phyloP scores from a whole-genome alignment of 1,284 basidiomycete species.

The Cryptococcus deneoformans region DNA sequence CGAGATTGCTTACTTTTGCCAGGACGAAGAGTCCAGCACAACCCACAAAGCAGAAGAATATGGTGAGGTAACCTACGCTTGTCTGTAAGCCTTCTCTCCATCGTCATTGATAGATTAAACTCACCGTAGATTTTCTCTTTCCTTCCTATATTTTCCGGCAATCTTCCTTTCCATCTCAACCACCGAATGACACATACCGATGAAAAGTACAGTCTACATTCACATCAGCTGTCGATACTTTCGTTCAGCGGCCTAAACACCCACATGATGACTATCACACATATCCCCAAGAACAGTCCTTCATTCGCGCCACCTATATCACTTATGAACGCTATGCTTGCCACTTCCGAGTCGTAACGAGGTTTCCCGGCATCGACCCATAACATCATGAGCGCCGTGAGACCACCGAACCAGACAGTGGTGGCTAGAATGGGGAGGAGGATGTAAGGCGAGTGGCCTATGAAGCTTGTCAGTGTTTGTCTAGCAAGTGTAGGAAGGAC shows the following conservation, averaged over 20 bases:
- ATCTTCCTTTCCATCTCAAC: constrained; percentile 51
- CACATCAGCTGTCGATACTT: too few species aligned
- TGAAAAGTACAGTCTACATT: constrained; percentile 18
- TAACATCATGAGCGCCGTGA: constrained; percentile 42
- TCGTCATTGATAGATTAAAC: constrained; percentile 2
- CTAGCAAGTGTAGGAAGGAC: too few species aligned
- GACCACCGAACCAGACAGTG: constrained; percentile 36
- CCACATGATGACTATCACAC: constrained; percentile 16
- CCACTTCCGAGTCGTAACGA: constrained; percentile 42
- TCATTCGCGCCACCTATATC: constrained; percentile 50
- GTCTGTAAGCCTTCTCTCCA: too few species aligned
- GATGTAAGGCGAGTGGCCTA: constrained; percentile 6
- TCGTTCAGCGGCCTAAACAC: background rate
- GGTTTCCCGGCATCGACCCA: constrained; percentile 48
- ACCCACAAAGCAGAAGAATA: constrained; percentile 51
- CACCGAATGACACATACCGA: constrained; percentile 50
- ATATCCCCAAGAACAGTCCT: constrained; percentile 48
- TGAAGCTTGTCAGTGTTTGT: too few species aligned
- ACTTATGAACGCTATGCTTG: constrained; percentile 50
- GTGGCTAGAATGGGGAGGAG: constrained; percentile 37
- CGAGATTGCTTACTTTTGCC: constrained; percentile 33
- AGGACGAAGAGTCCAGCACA: constrained; percentile 50
- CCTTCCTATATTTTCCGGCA: constrained; percentile 49
- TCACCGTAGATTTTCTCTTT: constrained; percentile 44
- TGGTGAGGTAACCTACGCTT: constrained; percentile 47